phyloP scores from a whole-genome alignment of 176 grass and related monocot genomes.

The Hordeum marinum region DNA sequence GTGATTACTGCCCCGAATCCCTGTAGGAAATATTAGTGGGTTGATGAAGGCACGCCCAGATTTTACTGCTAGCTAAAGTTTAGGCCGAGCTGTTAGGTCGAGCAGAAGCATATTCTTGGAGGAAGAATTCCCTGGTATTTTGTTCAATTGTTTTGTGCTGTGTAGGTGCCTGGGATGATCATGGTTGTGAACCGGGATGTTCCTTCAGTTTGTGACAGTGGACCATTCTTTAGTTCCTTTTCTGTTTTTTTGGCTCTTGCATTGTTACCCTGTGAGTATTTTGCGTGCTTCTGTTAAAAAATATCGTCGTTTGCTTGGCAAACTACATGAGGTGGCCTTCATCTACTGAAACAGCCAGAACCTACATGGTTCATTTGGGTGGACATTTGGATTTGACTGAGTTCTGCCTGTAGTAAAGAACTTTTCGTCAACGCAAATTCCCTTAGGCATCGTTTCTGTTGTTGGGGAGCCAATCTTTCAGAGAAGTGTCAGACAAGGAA shows the following conservation, averaged over 20 bases:
- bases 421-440: not conserved
- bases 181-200: not conserved
- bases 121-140: not conserved
- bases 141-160: constrained; percentile 20
- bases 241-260: constrained; percentile 12
- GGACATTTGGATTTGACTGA: not conserved
- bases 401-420: not conserved
- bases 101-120: constrained; percentile 44
- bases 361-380: not conserved
- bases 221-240: constrained; percentile 19
- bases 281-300: not conserved
- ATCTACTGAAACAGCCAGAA: not conserved
- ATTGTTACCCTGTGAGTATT: not conserved
- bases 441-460: too few species aligned
- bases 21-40: constrained; percentile 27
- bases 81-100: constrained; percentile 20
- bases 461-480: too few species aligned
- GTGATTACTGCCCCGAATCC: not conserved
- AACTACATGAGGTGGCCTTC: not conserved
- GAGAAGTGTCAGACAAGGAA: too few species aligned
- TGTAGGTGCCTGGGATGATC: constrained; percentile 27
- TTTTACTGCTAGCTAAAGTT: constrained; percentile 20
- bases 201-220: constrained; percentile 13
- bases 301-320: not conserved
- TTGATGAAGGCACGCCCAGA: not conserved